phyloP scores from a whole-genome alignment of 805 yeast species.

The Metschnikowia cerradonensis region DNA sequence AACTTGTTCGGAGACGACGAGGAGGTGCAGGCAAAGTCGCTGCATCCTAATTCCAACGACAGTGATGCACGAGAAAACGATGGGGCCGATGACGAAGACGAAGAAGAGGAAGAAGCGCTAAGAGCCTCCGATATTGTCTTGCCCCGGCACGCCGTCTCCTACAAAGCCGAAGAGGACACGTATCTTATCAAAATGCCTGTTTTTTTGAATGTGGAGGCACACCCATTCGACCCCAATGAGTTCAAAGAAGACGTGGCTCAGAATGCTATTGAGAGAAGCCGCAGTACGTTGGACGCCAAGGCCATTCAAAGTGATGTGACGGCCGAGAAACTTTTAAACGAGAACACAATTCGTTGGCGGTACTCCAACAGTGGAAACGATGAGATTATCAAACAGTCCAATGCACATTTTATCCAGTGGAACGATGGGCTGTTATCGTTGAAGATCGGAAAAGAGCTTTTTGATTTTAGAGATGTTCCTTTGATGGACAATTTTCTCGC shows the following conservation, averaged over 20 bases:
- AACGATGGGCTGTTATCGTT: slow-evolving; percentile 85
- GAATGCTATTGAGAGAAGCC: slow-evolving; percentile 28
- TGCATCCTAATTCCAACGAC: slow-evolving; percentile 11
- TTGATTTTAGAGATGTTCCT: slow-evolving; percentile 67
- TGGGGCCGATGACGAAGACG: slow-evolving; percentile 26
- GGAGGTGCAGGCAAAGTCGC: slow-evolving; percentile 12
- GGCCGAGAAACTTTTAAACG: slow-evolving; percentile 65
- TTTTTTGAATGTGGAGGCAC: slow-evolving; percentile 75
- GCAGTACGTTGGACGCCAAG: slow-evolving; percentile 32
- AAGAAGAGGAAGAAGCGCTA: slow-evolving; percentile 29
- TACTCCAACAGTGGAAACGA: slow-evolving; percentile 70
- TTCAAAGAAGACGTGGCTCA: slow-evolving; percentile 49
- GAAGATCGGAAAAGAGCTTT: slow-evolving; percentile 82
- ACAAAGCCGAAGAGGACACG: slow-evolving; percentile 33
- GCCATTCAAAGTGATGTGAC: slow-evolving; percentile 45
- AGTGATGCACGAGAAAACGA: slow-evolving; percentile 23
- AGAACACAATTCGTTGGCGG: slow-evolving; percentile 92
- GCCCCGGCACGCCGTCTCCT: slow-evolving; percentile 49
- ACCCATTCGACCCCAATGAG: slow-evolving; percentile 75
- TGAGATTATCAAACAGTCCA: slow-evolving; percentile 78
- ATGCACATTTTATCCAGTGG: slow-evolving; percentile 90
- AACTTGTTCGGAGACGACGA: slow-evolving; percentile 35
- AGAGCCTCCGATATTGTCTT: slow-evolving; percentile 35
- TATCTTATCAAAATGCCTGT: slow-evolving; percentile 70
- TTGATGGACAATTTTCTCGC: slow-evolving; percentile 70